A percentile compares a stretch with the other conserved stretches of the same genome.
Evolutionary conservation across 1,284 basidiomycete genomes (phyloP).

Genomic region (Sporisorium exsertum): DNA sequence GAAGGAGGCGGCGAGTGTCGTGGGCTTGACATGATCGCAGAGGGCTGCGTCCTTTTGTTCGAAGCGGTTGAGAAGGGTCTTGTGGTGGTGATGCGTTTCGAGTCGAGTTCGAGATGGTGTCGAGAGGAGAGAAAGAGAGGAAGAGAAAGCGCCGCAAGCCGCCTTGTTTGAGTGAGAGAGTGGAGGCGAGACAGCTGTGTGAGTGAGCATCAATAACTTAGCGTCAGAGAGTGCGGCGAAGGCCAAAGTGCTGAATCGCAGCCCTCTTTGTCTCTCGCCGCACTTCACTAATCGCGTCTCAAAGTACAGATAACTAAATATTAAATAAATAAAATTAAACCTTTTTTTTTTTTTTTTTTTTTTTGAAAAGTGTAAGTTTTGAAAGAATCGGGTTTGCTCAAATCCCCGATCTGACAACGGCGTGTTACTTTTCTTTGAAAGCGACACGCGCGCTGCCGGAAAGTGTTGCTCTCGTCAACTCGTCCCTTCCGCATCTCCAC

Average conservation of each 20-base stretch:
- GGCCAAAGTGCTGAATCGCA: background rate
- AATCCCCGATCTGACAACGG: background rate
- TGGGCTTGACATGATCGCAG: conserved; percentile 42
- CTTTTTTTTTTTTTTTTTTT: no score
- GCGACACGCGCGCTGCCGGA: conserved; percentile 7
- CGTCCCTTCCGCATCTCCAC: background rate
- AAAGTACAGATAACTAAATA: background rate
- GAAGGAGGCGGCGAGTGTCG: conserved; percentile 64
- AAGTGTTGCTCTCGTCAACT: conserved; percentile 10
- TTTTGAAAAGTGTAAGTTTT: background rate
- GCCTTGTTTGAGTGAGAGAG: background rate
- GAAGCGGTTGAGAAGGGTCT: background rate
- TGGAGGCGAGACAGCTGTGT: background rate
- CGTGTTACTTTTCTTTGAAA: conserved; percentile 15
- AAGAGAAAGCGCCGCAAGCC: conserved; percentile 3
- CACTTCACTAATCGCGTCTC: background rate
- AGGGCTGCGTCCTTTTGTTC: background rate
- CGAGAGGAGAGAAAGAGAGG: background rate
- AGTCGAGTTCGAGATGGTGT: background rate
- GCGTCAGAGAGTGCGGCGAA: background rate
- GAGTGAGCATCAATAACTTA: conserved; percentile 1
- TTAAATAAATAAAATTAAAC: background rate
- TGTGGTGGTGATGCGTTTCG: background rate
- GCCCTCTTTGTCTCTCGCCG: background rate
- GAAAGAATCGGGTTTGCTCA: background rate